Conservation (phyloP, 495 filamentous ascomycete species). For the Aspergillus sclerotiicarbonarius region DNA sequence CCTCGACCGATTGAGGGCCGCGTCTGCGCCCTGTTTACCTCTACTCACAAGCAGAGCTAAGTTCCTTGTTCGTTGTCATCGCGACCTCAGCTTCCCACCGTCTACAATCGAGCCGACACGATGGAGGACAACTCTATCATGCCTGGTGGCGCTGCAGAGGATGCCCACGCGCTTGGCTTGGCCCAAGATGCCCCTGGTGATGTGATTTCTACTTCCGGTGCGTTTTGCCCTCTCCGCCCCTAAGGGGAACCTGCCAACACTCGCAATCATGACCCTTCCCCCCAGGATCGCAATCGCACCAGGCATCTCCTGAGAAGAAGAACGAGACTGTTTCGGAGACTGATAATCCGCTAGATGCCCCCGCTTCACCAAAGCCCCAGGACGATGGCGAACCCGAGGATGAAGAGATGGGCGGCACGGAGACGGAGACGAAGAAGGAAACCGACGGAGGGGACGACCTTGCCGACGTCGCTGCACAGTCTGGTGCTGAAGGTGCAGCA, state of each 20-base stretch:
- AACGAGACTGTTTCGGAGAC: constrained; percentile 38
- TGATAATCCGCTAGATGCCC: constrained; percentile 84
- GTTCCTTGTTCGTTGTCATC: constrained; percentile 34
- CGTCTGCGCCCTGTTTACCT: constrained; percentile 15
- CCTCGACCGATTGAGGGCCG: constrained; percentile 10
- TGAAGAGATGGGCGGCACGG: constrained; percentile 81
- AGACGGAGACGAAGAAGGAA: constrained; percentile 59
- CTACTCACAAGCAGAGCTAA: constrained; percentile 20
- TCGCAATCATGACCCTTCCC: constrained; percentile 24
- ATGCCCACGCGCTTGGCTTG: constrained; percentile 26
- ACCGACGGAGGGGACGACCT: constrained; percentile 48
- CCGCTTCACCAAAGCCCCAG: constrained; percentile 70
- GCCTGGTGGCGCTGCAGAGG: constrained; percentile 28
- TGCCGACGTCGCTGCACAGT: constrained; percentile 29
- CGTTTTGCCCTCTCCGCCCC: constrained; percentile 14
- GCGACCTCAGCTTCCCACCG: constrained; percentile 32
- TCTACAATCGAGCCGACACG: constrained; percentile 19
- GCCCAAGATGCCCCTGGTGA: constrained; percentile 31
- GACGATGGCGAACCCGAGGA: constrained; percentile 66
- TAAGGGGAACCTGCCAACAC: constrained; percentile 13
- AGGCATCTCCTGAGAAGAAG: constrained; percentile 29
- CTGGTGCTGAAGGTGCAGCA: constrained; percentile 40
- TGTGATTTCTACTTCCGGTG: constrained; percentile 35
- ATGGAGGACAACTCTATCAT: constrained; percentile 41
- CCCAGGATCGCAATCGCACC: constrained; percentile 34